A percentile compares a stretch with the other conserved stretches of the same genome.
These are phyloP conservation scores for Madurella fahalii DNA, from an alignment of 2,329 filamentous ascomycete species.

Conservation along the genomic window DNA sequence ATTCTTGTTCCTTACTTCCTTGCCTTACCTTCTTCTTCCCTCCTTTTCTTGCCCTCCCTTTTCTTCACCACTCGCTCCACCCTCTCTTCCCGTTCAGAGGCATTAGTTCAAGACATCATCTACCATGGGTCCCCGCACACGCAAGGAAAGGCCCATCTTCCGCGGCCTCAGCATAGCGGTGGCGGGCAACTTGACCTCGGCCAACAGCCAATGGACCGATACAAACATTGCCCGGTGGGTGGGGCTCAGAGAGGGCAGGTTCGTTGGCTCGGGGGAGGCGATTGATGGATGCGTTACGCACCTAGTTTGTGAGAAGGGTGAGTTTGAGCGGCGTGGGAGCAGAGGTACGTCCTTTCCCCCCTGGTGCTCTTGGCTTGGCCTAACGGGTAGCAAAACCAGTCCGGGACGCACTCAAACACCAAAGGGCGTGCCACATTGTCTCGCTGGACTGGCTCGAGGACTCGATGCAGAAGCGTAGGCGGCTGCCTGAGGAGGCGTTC, in stretches of 20 bases:
- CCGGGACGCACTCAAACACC: slow-evolving; percentile 34
- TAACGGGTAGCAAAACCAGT: slow-evolving; percentile 28
- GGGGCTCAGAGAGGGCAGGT: slow-evolving; percentile 55
- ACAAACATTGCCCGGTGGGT: slow-evolving; percentile 65
- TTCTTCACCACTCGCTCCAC: not conserved
- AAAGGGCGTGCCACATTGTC: slow-evolving; percentile 39
- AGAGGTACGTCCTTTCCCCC: slow-evolving; percentile 30
- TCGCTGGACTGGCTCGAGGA: slow-evolving; percentile 52
- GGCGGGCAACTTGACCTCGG: slow-evolving; percentile 51
- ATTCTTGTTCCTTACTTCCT: too few relatives aligned
- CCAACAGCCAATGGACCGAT: slow-evolving; percentile 37
- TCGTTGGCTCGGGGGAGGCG: slow-evolving; percentile 36
- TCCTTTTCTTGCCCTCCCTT: not conserved
- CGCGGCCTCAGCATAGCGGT: slow-evolving; percentile 41
- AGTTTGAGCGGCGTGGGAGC: slow-evolving; percentile 48
- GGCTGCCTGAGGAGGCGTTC: slow-evolving; percentile 38
- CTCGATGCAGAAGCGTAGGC: slow-evolving; percentile 32
- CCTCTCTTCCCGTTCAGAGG: not conserved
- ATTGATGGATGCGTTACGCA: slow-evolving; percentile 63
- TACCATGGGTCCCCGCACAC: not conserved
- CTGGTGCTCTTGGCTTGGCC: not conserved
- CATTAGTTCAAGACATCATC: not conserved
- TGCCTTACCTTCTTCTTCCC: too few relatives aligned
- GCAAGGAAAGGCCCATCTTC: slow-evolving; percentile 24
- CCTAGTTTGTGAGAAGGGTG: slow-evolving; percentile 61